phyloP scores from a whole-genome alignment of 495 filamentous ascomycete genomes.

The Daldinia loculata region DNA sequence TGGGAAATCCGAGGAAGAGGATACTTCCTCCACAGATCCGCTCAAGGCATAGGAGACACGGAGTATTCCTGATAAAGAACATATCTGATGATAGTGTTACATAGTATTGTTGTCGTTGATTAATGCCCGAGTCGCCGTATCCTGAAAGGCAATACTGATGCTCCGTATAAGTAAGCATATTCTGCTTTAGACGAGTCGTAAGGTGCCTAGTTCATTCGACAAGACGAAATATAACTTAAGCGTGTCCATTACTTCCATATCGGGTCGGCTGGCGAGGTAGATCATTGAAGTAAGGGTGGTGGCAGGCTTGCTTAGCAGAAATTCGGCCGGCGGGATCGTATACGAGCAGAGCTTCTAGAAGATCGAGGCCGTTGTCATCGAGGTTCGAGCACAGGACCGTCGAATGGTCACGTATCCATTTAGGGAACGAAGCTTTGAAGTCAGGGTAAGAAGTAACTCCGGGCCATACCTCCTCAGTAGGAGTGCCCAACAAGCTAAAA shows the following conservation, averaged over 20 bases:
- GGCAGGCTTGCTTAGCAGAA: conserved; percentile 92
- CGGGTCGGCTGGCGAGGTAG: conserved; percentile 55
- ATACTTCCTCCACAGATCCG: conserved; percentile 14
- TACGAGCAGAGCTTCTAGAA: conserved; percentile 90
- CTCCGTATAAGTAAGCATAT: conserved; percentile 22
- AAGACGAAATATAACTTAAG: conserved; percentile 28
- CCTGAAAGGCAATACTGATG: conserved; percentile 35
- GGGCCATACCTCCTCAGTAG: conserved; percentile 87
- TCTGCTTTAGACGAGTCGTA: conserved; percentile 15
- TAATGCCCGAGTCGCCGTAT: conserved; percentile 27
- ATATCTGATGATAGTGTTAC: conserved; percentile 15
- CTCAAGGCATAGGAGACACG: conserved; percentile 20
- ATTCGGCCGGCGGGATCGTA: conserved; percentile 95
- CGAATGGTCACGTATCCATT: conserved; percentile 81
- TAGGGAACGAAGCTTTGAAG: conserved; percentile 96
- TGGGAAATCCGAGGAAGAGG: conserved; percentile 27
- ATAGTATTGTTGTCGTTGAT: conserved; percentile 8
- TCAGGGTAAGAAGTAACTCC: conserved; percentile 98
- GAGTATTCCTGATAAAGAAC: conserved; percentile 16
- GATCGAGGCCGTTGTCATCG: conserved; percentile 81
- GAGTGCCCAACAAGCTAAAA: conserved; percentile 85
- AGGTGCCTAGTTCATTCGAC: background rate
- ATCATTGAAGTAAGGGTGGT: conserved; percentile 91
- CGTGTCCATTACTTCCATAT: conserved; percentile 51
- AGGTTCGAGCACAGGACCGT: conserved; percentile 61